A percentile compares a stretch with the other conserved stretches of the same genome.
Evolutionary conservation across 2,329 filamentous ascomycete species (phyloP).

Genomic region (Parafenestella ontariensis): DNA sequence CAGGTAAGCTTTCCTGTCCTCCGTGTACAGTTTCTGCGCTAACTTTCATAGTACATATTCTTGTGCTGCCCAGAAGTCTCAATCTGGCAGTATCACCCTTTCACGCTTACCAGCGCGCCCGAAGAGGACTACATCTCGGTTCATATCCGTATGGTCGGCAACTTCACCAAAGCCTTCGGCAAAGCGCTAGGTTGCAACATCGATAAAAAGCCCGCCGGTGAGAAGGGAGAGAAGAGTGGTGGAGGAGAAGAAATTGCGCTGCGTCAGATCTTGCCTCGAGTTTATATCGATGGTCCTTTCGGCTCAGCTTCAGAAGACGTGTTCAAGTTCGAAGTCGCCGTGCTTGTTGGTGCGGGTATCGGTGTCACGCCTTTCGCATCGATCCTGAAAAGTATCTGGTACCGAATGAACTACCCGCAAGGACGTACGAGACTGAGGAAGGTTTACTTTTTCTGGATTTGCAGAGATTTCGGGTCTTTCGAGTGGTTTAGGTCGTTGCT

Average conservation of each 20-base stretch:
- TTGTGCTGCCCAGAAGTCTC: slow-evolving; percentile 86
- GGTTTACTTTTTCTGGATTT: slow-evolving; percentile 94
- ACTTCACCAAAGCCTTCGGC: slow-evolving; percentile 77
- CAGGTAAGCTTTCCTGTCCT: slow-evolving; percentile 54
- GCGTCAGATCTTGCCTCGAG: slow-evolving; percentile 75
- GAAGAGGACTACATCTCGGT: slow-evolving; percentile 92
- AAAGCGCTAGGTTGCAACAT: slow-evolving; percentile 78
- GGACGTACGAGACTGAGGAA: slow-evolving; percentile 80
- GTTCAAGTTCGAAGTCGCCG: slow-evolving; percentile 69
- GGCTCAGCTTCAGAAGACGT: slow-evolving; percentile 87
- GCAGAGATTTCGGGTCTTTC: slow-evolving; percentile 84
- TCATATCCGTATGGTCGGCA: slow-evolving; percentile 81
- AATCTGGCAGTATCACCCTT: slow-evolving; percentile 88
- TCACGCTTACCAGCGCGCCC: slow-evolving; percentile 83
- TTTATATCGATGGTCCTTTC: slow-evolving; percentile 86
- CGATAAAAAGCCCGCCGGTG: slow-evolving; percentile 60
- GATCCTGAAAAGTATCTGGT: slow-evolving; percentile 84
- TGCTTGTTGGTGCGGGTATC: slow-evolving; percentile 60
- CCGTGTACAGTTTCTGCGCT: slow-evolving; percentile 3
- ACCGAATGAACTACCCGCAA: slow-evolving; percentile 87
- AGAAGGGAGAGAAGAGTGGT: slow-evolving; percentile 61
- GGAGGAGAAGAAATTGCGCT: slow-evolving; percentile 72
- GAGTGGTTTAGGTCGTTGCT: slow-evolving; percentile 89
- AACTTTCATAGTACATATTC: slow-evolving; percentile 72
- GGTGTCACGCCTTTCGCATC: slow-evolving; percentile 61